phyloP scores from a whole-genome alignment of 2,329 filamentous ascomycete species.

The Ophiocordyceps camponoti-floridani region DNA sequence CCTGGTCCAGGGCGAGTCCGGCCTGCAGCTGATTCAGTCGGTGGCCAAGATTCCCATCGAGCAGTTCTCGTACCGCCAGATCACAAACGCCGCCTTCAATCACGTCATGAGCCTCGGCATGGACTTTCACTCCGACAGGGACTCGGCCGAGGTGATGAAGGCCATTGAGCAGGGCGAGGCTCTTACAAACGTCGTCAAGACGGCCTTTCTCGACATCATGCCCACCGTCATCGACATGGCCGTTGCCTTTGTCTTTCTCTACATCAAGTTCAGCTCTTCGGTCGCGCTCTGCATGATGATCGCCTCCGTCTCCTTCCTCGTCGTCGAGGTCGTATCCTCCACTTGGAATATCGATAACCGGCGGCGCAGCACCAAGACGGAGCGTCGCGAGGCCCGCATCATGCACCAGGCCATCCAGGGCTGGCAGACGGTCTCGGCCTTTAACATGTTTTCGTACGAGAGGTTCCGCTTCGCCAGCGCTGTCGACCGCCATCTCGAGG shows the following conservation, averaged over 20 bases:
- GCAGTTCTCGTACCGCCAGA: slow-evolving; percentile 27
- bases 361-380: slow-evolving; percentile 1
- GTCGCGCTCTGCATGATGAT: slow-evolving; percentile 5
- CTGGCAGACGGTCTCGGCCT: slow-evolving; percentile 2
- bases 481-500: slow-evolving; percentile 1
- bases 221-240: slow-evolving; percentile 45
- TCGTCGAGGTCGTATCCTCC: slow-evolving; percentile 1
- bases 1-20: slow-evolving; percentile 4
- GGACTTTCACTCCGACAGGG: slow-evolving; percentile 51
- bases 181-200: slow-evolving; percentile 35
- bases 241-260: slow-evolving; percentile 42
- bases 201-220: slow-evolving; percentile 37
- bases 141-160: slow-evolving; percentile 45
- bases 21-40: slow-evolving; percentile 5
- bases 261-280: slow-evolving; percentile 35
- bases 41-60: slow-evolving; percentile 16
- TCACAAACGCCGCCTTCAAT: slow-evolving; percentile 43
- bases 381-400: slow-evolving; percentile 1
- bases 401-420: slow-evolving; percentile 2
- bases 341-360: slow-evolving; percentile 1
- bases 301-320: slow-evolving; percentile 1
- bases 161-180: slow-evolving; percentile 45
- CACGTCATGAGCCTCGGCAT: slow-evolving; percentile 53
- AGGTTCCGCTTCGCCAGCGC: slow-evolving; percentile 5
- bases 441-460: slow-evolving; percentile 6